phyloP scores from a whole-genome alignment of 2,329 filamentous ascomycete genomes.

The Akanthomyces uredinophilus region DNA sequence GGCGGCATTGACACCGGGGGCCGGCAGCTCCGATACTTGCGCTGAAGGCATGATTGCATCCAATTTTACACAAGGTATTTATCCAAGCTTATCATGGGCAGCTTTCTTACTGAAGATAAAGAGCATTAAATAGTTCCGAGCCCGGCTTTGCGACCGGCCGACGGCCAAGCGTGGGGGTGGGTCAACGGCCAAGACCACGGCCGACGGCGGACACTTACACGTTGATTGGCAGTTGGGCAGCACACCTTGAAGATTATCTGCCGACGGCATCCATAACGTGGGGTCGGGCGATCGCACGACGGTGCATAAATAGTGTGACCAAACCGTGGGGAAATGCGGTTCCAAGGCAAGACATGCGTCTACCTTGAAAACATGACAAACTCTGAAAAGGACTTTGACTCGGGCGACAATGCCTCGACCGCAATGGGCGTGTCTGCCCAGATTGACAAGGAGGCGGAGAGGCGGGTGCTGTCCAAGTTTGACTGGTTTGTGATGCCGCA shows the following conservation, averaged over 20 bases:
- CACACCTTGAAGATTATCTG: not conserved
- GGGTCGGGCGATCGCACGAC: not conserved
- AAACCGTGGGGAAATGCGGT: not conserved
- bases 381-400: constrained; percentile 8
- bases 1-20: constrained; percentile 19
- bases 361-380: not conserved
- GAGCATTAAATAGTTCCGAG: not conserved
- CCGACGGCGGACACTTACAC: constrained; percentile 6
- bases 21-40: not conserved
- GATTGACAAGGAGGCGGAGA: constrained; percentile 3
- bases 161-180: constrained; percentile 23
- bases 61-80: not conserved
- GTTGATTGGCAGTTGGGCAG: not conserved
- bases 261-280: constrained; percentile 13
- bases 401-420: constrained; percentile 7
- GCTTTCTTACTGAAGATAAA: not conserved
- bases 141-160: not conserved
- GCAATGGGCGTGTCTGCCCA: not conserved
- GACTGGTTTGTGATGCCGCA: constrained; percentile 26
- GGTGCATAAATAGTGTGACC: constrained; percentile 6
- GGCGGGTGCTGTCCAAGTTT: constrained; percentile 22
- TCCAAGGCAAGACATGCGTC: not conserved
- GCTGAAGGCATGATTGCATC: not conserved
- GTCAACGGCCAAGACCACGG: constrained; percentile 28
- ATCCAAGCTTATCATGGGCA: not conserved